These are phyloP conservation scores for Leccinum uliginosum DNA, from an alignment of 768 basidiomycete species.

Conservation along the genomic window DNA sequence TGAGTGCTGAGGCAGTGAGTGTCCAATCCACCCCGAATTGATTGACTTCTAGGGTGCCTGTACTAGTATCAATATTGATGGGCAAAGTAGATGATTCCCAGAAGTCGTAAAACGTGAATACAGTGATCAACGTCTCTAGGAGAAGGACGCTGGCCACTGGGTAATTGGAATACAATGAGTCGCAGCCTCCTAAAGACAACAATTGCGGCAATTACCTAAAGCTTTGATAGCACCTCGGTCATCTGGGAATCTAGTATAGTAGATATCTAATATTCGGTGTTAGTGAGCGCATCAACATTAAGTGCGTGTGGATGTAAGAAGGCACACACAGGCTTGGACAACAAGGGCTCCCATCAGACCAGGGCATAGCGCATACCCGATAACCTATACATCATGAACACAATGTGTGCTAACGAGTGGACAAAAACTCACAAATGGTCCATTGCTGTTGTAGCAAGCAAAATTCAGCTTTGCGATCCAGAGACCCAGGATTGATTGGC, in stretches of 20 bases:
- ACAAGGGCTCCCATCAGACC: not conserved
- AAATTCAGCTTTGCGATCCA: not conserved
- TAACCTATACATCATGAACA: not conserved
- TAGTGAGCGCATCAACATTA: not conserved
- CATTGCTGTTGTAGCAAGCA: not conserved
- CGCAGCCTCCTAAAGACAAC: not conserved
- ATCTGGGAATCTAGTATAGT: not conserved
- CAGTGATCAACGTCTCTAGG: constrained; percentile 16
- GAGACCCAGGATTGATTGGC: not conserved
- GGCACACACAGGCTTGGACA: not conserved
- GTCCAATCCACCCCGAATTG: not conserved
- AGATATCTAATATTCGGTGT: not conserved
- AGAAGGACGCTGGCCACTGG: constrained; percentile 11
- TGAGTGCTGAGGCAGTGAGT: not conserved
- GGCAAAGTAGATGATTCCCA: not conserved
- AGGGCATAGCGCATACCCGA: not conserved
- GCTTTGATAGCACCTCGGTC: not conserved
- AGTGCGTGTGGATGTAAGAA: not conserved
- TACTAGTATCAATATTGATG: not conserved
- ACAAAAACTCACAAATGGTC: not conserved
- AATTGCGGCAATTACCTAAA: not conserved
- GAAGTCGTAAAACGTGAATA: constrained; percentile 11
- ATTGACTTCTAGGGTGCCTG: not conserved
- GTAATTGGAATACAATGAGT: constrained; percentile 7
- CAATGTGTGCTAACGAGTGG: not conserved